Evolutionary conservation across 495 filamentous ascomycete species (phyloP).

Genomic region (Penicillium canariense): DNA sequence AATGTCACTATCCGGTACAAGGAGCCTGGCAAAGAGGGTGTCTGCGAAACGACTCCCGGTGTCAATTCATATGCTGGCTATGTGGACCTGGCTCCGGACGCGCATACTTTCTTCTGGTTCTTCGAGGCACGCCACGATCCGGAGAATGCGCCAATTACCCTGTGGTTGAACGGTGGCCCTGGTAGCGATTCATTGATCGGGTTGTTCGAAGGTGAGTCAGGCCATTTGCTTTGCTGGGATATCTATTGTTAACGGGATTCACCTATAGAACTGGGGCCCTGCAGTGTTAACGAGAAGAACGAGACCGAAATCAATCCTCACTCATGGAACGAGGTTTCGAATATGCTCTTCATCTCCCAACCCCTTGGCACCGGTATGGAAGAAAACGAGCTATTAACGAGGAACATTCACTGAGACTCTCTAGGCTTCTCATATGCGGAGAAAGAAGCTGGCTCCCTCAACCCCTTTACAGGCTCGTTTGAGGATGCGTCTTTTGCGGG

Average conservation of each 20-base stretch:
- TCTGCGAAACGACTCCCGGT: slow-evolving; percentile 50
- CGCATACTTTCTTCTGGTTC: slow-evolving; percentile 53
- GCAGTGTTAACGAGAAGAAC: slow-evolving; percentile 51
- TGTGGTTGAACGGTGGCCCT: slow-evolving; percentile 55
- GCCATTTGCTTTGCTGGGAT: background rate
- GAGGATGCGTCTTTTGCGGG: slow-evolving; percentile 41
- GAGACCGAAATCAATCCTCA: slow-evolving; percentile 57
- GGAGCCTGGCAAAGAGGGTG: slow-evolving; percentile 39
- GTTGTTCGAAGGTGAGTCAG: slow-evolving; percentile 60
- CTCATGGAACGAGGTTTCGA: slow-evolving; percentile 70
- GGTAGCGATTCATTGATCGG: slow-evolving; percentile 66
- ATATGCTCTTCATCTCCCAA: slow-evolving; percentile 74
- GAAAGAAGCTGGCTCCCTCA: slow-evolving; percentile 40
- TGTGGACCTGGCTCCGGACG: slow-evolving; percentile 41
- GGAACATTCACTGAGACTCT: background rate
- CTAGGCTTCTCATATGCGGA: slow-evolving; percentile 55
- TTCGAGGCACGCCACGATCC: slow-evolving; percentile 51
- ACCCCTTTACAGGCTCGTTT: slow-evolving; percentile 42
- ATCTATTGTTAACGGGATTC: background rate
- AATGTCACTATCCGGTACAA: slow-evolving; percentile 48
- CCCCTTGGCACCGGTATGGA: slow-evolving; percentile 54
- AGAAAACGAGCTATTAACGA: background rate
- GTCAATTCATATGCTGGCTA: slow-evolving; percentile 50
- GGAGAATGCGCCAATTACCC: slow-evolving; percentile 47
- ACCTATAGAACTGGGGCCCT: slow-evolving; percentile 55